Evolutionary conservation across 306 rosid species (phyloP).

Genomic region (Trifolium dubium): DNA sequence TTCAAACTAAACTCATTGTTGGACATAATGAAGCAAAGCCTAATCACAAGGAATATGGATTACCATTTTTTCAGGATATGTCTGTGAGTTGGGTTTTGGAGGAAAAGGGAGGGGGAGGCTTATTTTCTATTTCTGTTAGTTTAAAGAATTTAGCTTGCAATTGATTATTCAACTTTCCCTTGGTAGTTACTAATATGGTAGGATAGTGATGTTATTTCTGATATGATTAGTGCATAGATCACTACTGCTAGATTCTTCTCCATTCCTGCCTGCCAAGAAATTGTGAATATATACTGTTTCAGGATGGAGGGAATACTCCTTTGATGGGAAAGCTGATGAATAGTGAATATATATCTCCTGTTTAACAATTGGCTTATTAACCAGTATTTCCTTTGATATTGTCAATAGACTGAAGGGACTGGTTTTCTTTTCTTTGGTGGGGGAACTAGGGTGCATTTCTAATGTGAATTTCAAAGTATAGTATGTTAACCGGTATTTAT

Average conservation of each 20-base stretch:
- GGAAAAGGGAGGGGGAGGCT: too few species aligned
- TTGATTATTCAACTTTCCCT: conserved; percentile 23
- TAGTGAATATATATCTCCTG: conserved; percentile 15
- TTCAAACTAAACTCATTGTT: conserved; percentile 1
- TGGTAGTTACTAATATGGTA: neutral
- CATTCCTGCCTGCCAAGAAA: neutral
- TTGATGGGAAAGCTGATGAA: neutral
- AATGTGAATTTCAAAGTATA: neutral
- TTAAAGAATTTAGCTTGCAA: conserved; percentile 10
- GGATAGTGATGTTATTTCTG: neutral
- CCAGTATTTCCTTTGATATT: conserved; percentile 5
- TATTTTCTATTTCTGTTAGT: too few species aligned
- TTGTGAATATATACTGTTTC: conserved; percentile 6
- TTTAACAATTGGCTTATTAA: neutral
- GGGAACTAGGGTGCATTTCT: conserved; percentile 25
- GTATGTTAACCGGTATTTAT: neutral
- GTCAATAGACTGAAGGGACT: neutral
- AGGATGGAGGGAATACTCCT: neutral
- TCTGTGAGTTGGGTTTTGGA: too few species aligned
- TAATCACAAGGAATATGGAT: neutral
- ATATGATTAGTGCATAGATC: conserved; percentile 10
- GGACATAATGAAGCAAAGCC: neutral
- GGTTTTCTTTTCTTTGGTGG: conserved; percentile 28
- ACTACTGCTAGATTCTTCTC: conserved; percentile 21
- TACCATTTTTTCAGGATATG: neutral